Evolutionary conservation across 208 protist genomes (phyloP), one percentile per base, ranked within the genome.

Genomic region (Novymonas esmeraldas): DNA sequence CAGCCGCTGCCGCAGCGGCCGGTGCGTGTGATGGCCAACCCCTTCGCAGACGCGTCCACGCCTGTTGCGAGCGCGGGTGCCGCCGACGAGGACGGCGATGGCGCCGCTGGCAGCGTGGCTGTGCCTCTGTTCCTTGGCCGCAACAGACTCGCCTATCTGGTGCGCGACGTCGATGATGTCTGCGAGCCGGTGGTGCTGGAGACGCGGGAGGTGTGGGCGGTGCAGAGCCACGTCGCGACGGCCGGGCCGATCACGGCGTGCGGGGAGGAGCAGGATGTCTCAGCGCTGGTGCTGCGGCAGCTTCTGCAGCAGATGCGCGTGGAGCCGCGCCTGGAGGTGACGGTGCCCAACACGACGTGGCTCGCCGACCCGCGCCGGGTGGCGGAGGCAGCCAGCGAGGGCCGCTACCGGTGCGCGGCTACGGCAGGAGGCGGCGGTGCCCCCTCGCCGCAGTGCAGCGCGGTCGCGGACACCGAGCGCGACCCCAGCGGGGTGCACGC

Each of bases 111-210:
- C 31, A 22, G 48, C 0, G 64, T 46, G 18, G 42, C 59, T n/a
- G 13, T 82, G 38, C 76, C 78, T 10, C 75, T 94, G 14, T 85
- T 82, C 46, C n/a, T 85, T 18, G 90, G 90, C 9, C 69, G 64
- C 20, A 95, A 95, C 62, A 33, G 81, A 1, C 22, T 96, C 31
- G 73, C 78, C n/a, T 94, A 85, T 65, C 71, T 82, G 42, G 80
- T 92, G 33, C 64, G 64, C 9, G 90, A 96, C 59, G 73, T 83
- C 45, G 90, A 96, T 48, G 87, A 86, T 42, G 85, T 92, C 26
- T 96, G 90, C 66, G 79, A 88, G 5, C 79, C 90, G 1, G 79
- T 85, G 6, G 28, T 77, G 34, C 55, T 96, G 3, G 90, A 94
- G 66, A 60, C 33, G 14, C 87, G 76, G 3, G 84, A 94, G 33